These are phyloP conservation scores for Lindgomyces ingoldianus DNA, from an alignment of 495 filamentous ascomycete genomes.

Conservation along the genomic window DNA sequence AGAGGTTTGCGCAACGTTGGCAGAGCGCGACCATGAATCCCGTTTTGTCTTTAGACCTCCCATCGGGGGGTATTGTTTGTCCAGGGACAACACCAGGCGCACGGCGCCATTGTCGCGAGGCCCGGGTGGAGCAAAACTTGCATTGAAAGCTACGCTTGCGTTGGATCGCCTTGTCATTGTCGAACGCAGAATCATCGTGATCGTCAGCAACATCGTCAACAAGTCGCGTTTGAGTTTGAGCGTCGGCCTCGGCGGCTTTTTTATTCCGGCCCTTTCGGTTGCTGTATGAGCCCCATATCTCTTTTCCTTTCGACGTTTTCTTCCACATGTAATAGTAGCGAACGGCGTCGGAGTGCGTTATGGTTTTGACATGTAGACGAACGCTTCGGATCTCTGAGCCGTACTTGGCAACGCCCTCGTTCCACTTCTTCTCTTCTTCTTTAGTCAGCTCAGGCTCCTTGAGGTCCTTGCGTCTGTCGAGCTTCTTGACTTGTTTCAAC, in stretches of 20 bases:
- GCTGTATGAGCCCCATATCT: slow-evolving; percentile 87
- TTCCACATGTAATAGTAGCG: slow-evolving; percentile 99
- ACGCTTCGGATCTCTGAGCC: slow-evolving; percentile 87
- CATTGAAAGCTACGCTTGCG: slow-evolving; percentile 86
- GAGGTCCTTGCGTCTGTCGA: slow-evolving; percentile 71
- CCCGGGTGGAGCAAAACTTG: slow-evolving; percentile 83
- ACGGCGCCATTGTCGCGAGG: slow-evolving; percentile 86
- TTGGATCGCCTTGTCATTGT: slow-evolving; percentile 76
- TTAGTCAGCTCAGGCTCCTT: slow-evolving; percentile 80
- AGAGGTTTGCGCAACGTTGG: slow-evolving; percentile 82
- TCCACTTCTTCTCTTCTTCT: slow-evolving; percentile 83
- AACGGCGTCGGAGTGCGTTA: slow-evolving; percentile 74
- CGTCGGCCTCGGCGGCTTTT: slow-evolving; percentile 59
- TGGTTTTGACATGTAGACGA: slow-evolving; percentile 76
- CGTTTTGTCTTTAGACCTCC: slow-evolving; percentile 67
- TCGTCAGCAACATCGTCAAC: slow-evolving; percentile 92
- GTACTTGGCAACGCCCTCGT: slow-evolving; percentile 86
- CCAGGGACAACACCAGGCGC: slow-evolving; percentile 77
- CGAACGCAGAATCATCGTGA: slow-evolving; percentile 94
- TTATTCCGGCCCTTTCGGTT: slow-evolving; percentile 88
- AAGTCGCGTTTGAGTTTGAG: slow-evolving; percentile 67
- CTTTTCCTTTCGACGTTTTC: slow-evolving; percentile 79
- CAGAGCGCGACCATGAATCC: slow-evolving; percentile 83
- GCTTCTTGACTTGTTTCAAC: slow-evolving; percentile 66
- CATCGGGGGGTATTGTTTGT: slow-evolving; percentile 68